These are phyloP conservation scores for Castanea crenata DNA, from an alignment of 306 rosid genomes.

Conservation along the genomic window DNA sequence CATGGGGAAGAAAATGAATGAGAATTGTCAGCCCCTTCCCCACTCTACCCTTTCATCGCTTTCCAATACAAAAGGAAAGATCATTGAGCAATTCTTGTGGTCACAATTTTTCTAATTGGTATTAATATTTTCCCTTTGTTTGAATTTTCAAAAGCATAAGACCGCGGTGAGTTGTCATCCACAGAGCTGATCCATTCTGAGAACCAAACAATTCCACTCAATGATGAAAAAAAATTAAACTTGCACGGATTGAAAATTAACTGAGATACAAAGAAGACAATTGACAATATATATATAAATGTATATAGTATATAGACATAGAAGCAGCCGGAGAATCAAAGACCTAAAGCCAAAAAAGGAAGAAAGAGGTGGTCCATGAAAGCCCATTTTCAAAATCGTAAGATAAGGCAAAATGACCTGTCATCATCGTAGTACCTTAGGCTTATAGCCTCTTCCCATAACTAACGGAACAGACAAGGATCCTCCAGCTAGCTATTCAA, in stretches of 20 bases:
- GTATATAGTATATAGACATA: constrained; percentile 25
- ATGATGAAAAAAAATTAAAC: not conserved
- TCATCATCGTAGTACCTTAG: constrained; percentile 28
- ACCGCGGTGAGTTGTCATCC: constrained; percentile 18
- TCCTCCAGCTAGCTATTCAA: constrained; percentile 36
- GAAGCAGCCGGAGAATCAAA: constrained; percentile 19
- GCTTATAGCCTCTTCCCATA: constrained; percentile 29
- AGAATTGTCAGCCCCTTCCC: not conserved
- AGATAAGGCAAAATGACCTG: constrained; percentile 54
- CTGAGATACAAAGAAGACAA: constrained; percentile 26
- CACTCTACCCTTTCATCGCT: not conserved
- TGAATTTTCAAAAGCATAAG: constrained; percentile 15
- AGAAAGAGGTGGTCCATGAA: constrained; percentile 54
- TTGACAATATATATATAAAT: not conserved
- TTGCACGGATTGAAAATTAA: constrained; percentile 12
- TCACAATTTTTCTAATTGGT: constrained; percentile 2
- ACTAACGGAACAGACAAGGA: constrained; percentile 43
- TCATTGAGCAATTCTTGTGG: constrained; percentile 1
- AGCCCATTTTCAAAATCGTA: constrained; percentile 31
- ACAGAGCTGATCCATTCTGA: constrained; percentile 24
- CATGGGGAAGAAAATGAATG: not conserved
- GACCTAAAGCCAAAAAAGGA: constrained; percentile 19
- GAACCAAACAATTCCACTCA: constrained; percentile 16
- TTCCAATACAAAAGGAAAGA: not conserved
- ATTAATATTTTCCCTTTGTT: constrained; percentile 1